Conservation (phyloP, 2,329 filamentous ascomycete genomes). For the Fusarium pseudoanthophilum region DNA sequence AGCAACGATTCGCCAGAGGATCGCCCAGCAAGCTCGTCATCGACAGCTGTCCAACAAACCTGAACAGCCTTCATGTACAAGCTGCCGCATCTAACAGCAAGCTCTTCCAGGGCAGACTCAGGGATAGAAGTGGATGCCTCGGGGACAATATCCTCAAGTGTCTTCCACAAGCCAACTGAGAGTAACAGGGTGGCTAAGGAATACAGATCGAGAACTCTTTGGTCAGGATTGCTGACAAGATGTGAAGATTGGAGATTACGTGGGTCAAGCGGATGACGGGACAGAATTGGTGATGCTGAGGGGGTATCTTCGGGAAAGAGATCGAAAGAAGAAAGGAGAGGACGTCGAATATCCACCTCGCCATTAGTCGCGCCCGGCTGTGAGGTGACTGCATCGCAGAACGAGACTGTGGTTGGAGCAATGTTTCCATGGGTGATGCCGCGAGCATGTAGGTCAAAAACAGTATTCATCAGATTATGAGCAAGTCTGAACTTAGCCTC, state of each 20-base stretch:
- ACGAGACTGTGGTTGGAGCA: slow-evolving; percentile 73
- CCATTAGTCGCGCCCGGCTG: slow-evolving; percentile 55
- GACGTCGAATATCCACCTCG: slow-evolving; percentile 72
- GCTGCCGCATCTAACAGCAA: slow-evolving; percentile 76
- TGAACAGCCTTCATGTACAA: slow-evolving; percentile 81
- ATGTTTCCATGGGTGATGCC: slow-evolving; percentile 78
- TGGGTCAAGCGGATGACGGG: slow-evolving; percentile 73
- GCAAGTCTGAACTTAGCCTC: slow-evolving; percentile 82
- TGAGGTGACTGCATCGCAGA: slow-evolving; percentile 62
- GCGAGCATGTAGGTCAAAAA: slow-evolving; percentile 78
- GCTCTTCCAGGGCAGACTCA: slow-evolving; percentile 69
- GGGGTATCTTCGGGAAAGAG: slow-evolving; percentile 63
- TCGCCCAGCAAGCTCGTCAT: slow-evolving; percentile 65
- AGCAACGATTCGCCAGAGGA: slow-evolving; percentile 62
- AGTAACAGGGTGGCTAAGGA: slow-evolving; percentile 78
- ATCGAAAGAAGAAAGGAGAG: slow-evolving; percentile 79
- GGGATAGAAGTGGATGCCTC: slow-evolving; percentile 62
- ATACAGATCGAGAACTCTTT: slow-evolving; percentile 74
- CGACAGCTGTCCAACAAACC: slow-evolving; percentile 76
- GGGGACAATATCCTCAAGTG: slow-evolving; percentile 65
- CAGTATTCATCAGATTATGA: slow-evolving; percentile 75
- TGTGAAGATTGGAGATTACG: slow-evolving; percentile 61
- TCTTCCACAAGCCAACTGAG: slow-evolving; percentile 80
- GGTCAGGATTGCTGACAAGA: slow-evolving; percentile 61
- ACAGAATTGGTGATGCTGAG: slow-evolving; percentile 43